Base-by-base conservation (phyloP, 805 yeast species). In the Saturnispora ahearnii region DNA sequence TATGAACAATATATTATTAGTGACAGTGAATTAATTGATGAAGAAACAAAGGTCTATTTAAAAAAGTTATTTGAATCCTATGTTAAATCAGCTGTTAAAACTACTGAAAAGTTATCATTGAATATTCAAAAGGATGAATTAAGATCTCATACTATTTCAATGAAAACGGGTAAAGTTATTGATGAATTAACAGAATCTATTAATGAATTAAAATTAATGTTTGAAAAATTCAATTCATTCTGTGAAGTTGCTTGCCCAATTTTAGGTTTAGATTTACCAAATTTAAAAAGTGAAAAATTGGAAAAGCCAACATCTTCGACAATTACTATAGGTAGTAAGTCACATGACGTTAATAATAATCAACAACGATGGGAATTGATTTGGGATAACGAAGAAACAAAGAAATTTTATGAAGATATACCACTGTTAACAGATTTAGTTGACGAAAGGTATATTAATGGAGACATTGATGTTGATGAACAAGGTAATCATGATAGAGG, bases 381-480 rank as follows among this genome's bases (percentile, higher is more conserved):
- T 2, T 87, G 95, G 95, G 85, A 78, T 37, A 80, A 74, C 50
- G 78, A 78, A 15, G 82, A 80, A 30, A 80, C 77, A n/a, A 73
- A 74, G 53, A 71, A 69, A 53, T 89, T 87, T 60, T 85, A 87
- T 60, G 78, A 76, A 30, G 72, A 66, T 1, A 64, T 81, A 18
- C 82, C 85, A 0, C 66, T 65, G 13, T 56, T 74, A 9, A 63
- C 66, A 4, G 62, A 62, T 3, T 59, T 65, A 5, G 55, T 72
- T 1, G 62, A 69, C 1, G 65, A 62, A n/a, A 56, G 58, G 5
- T 41, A 56, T 11, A 48, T 62, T 22, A 40, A 41, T 28, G 56
- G 40, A 10, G 12, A 18, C 24, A 10, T 18, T n/a, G 40, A 36
- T 36, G 11, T 5, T 5, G 26, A 22, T 8, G 40, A 36, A 36